Conservation (phyloP, 768 basidiomycete genomes). For the Boletus rufocinnamomeus region DNA sequence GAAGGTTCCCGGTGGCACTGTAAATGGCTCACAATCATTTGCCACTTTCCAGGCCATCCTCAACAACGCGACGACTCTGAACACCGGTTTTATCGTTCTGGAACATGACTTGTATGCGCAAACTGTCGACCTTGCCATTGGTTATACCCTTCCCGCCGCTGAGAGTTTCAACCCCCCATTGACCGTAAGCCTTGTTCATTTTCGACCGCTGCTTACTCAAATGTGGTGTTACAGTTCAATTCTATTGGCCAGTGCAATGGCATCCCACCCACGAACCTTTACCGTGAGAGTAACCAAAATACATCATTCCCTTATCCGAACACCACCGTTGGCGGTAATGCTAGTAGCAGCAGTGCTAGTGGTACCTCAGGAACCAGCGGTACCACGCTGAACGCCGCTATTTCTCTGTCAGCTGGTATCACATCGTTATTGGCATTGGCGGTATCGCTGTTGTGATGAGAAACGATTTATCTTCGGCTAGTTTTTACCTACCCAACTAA, state of each 20-base stretch:
- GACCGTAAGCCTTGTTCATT: conserved; percentile 44
- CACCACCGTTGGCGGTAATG: conserved; percentile 23
- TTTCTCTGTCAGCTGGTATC: conserved; percentile 16
- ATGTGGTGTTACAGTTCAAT: conserved; percentile 47
- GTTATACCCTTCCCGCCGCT: conserved; percentile 82
- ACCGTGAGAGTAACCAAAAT: conserved; percentile 82
- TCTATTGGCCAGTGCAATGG: conserved; percentile 78
- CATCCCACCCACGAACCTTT: conserved; percentile 65
- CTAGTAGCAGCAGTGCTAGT: conserved; percentile 1
- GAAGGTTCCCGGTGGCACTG: conserved; percentile 79
- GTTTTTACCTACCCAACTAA: conserved; percentile 21
- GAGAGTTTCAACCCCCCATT: conserved; percentile 64
- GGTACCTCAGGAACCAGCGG: conserved; percentile 7
- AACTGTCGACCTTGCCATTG: conserved; percentile 87
- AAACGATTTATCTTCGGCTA: conserved; percentile 8
- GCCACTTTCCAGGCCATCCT: conserved; percentile 76
- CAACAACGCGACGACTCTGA: conserved; percentile 57
- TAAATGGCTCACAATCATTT: conserved; percentile 64
- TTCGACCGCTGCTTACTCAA: neutral
- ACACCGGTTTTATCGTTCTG: conserved; percentile 83
- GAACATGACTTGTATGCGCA: conserved; percentile 84
- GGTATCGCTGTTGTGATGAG: conserved; percentile 20
- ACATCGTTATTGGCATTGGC: conserved; percentile 17
- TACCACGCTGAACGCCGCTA: conserved; percentile 15
- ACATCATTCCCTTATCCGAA: conserved; percentile 58